phyloP scores from a whole-genome alignment of 1,284 basidiomycete genomes.

The Moesziomyces antarcticus region DNA sequence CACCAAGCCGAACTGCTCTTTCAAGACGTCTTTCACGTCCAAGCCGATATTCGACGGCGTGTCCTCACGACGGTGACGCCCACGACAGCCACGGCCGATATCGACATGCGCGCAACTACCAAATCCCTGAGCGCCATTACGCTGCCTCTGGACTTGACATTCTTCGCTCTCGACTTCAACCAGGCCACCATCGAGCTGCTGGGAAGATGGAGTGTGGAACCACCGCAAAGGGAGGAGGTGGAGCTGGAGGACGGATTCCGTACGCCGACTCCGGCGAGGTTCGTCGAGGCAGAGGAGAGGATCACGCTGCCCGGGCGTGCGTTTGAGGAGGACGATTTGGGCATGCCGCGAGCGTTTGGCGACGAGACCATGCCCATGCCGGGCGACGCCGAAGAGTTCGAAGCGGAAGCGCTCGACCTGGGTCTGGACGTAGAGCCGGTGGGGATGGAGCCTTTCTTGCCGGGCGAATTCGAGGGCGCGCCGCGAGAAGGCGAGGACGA shows the following conservation, averaged over 20 bases:
- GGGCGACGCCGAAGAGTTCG: slow-evolving; percentile 23
- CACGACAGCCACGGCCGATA: neutral
- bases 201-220: slow-evolving; percentile 24
- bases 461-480: slow-evolving; percentile 11
- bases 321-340: slow-evolving; percentile 44
- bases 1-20: slow-evolving; percentile 43
- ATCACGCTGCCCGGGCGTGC: slow-evolving; percentile 31
- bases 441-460: slow-evolving; percentile 11
- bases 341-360: slow-evolving; percentile 18
- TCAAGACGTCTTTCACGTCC: slow-evolving; percentile 27
- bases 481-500: slow-evolving; percentile 17
- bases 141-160: slow-evolving; percentile 28
- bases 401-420: slow-evolving; percentile 33
- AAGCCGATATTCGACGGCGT: slow-evolving; percentile 31
- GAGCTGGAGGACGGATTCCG: slow-evolving; percentile 20
- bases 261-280: slow-evolving; percentile 26
- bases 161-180: slow-evolving; percentile 49
- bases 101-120: slow-evolving; percentile 41
- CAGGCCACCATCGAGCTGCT: neutral
- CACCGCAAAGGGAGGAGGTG: neutral
- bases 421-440: slow-evolving; percentile 25
- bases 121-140: slow-evolving; percentile 35
- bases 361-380: slow-evolving; percentile 17
- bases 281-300: slow-evolving; percentile 27
- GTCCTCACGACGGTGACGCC: slow-evolving; percentile 2